These are phyloP conservation scores for Flaveria ramosissima DNA, from an alignment of 129 eudicot species.

Conservation along the genomic window DNA sequence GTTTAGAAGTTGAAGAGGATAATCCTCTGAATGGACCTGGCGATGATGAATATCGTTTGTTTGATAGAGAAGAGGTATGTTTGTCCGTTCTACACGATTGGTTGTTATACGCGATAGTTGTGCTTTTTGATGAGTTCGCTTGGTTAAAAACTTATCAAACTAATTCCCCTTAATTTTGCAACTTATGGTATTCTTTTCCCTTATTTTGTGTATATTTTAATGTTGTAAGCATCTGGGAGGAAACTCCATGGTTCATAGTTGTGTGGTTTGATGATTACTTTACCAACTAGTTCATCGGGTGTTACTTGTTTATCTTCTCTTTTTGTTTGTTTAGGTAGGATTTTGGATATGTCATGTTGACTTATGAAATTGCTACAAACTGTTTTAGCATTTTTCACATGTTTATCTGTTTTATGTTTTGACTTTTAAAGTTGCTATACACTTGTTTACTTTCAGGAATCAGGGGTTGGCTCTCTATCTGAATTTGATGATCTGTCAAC, in stretches of 20 bases:
- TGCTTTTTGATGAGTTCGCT: not conserved
- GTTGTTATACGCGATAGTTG: conserved; percentile 1
- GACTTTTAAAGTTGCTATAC: not conserved
- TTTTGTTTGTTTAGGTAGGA: no score
- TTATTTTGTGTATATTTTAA: not conserved
- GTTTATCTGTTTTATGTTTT: not conserved
- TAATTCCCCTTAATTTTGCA: not conserved
- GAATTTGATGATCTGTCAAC: conserved; percentile 92
- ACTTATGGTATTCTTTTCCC: conserved; percentile 8
- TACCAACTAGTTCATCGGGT: no score
- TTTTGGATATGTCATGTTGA: not conserved
- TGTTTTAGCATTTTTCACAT: not conserved
- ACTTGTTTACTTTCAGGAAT: conserved; percentile 46
- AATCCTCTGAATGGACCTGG: conserved; percentile 45
- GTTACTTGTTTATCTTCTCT: no score
- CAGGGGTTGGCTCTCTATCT: conserved; percentile 68
- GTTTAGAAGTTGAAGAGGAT: conserved; percentile 58
- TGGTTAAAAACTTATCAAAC: not conserved
- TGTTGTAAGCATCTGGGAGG: not conserved
- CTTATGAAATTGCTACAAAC: not conserved
- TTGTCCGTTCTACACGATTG: not conserved
- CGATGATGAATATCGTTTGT: conserved; percentile 79
- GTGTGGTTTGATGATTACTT: no score
- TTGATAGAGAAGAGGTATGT: conserved; percentile 69
- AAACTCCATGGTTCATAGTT: not conserved